Evolutionary conservation across 2,329 filamentous ascomycete species (phyloP), one percentile per base, ranked within the genome.

Genomic region (Didymella pinodella): DNA sequence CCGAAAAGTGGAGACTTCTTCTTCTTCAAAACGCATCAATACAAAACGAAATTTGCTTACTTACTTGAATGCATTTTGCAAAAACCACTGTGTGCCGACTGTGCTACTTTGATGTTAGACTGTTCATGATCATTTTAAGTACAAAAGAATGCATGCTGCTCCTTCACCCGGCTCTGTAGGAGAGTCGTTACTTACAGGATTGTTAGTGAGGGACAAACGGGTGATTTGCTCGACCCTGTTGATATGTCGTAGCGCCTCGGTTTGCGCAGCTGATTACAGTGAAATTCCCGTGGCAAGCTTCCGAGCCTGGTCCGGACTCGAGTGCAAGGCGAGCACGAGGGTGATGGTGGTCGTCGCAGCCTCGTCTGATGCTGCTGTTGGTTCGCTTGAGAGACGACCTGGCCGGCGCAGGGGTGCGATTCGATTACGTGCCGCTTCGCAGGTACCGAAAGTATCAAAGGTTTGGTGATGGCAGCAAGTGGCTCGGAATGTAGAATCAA

Each of bases 11-110:
- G 65, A 67, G 63, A 63, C 61, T 67, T 66, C 66, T 62, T 66
- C 67, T 66, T 65, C 48, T 65, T 54, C 66, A 58, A 63, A 56
- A 64, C 65, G 69, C 62, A 69, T 65, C 59, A 61, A 64, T 56
- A 61, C 63, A 66, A 51, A n/a, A 45, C 47, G 45, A 54, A 54
- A 43, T 26, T 16, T 8, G 45, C 38, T 22, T 16, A 75, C 76
- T 76, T 75, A 78, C 76, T 69, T 73, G 69, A 65, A 61, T 77
- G 74, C 76, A 78, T 78, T 48, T 70, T 68, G 67, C 63, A 66
- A 66, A 51, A 61, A 54, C 57, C 50, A 47, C 32, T 18, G 31
- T 11, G 14, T 31, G 36, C 36, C 16, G n/a, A 40, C 16, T 20
- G 32, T 10, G 25, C 45, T 40, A 11, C 11, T 25, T 18, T 5